These are phyloP conservation scores for Rostrohypoxylon terebratum DNA, from an alignment of 495 filamentous ascomycete genomes.

Conservation along the genomic window DNA sequence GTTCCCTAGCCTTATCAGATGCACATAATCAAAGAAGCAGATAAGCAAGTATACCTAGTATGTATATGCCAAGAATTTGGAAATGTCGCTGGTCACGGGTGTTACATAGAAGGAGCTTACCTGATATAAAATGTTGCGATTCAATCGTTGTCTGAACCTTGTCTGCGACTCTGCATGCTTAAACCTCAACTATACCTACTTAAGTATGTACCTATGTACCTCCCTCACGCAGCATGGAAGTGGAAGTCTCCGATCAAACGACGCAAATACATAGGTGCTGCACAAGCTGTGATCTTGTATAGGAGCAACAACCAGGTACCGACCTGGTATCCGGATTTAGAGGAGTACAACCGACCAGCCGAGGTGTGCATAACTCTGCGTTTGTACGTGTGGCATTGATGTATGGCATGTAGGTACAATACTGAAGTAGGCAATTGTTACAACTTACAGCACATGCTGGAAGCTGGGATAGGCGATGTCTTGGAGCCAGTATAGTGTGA, in stretches of 20 bases:
- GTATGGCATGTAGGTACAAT: slow-evolving; percentile 3
- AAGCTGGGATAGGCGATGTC: not conserved
- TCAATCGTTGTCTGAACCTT: not conserved
- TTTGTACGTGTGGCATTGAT: no score
- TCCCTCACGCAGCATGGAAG: no score
- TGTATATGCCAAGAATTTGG: not conserved
- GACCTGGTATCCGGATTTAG: slow-evolving; percentile 16
- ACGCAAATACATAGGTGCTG: not conserved
- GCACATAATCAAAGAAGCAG: not conserved
- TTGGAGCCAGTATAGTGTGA: not conserved
- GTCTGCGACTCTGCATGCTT: not conserved
- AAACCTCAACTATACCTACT: no score
- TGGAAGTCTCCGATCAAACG: slow-evolving; percentile 3
- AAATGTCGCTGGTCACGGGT: not conserved
- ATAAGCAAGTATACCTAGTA: not conserved
- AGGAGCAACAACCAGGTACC: slow-evolving; percentile 13
- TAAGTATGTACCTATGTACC: no score
- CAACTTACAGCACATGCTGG: not conserved
- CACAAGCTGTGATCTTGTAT: slow-evolving; percentile 15
- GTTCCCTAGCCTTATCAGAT: not conserved
- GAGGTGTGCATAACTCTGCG: slow-evolving; percentile 33
- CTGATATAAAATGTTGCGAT: slow-evolving; percentile 5
- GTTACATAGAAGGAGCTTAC: not conserved
- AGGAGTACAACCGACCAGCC: slow-evolving; percentile 40
- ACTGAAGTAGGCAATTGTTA: not conserved